These are phyloP conservation scores for Hortiboletus flavorubellus DNA, from an alignment of 768 basidiomycete species.

Conservation along the genomic window DNA sequence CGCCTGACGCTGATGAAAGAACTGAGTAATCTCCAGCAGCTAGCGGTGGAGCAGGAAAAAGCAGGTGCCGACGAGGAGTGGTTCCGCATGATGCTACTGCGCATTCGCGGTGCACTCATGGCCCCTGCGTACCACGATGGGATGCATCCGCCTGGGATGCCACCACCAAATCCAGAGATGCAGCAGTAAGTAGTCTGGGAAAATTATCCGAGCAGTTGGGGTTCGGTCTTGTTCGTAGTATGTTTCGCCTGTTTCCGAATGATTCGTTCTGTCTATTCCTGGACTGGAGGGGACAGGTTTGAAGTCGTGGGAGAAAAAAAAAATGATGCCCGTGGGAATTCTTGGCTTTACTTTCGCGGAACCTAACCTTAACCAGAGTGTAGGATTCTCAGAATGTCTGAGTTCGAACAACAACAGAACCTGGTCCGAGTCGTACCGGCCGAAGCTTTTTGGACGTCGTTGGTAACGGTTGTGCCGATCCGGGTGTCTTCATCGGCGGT, in stretches of 20 bases:
- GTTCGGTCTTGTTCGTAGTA: neutral
- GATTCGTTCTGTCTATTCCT: neutral
- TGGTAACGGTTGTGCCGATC: no score
- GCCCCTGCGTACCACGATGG: conserved; percentile 39
- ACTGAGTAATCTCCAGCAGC: conserved; percentile 65
- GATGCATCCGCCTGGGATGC: conserved; percentile 37
- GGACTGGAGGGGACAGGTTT: no score
- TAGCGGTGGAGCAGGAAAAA: conserved; percentile 82
- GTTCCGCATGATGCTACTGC: conserved; percentile 82
- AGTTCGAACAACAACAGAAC: no score
- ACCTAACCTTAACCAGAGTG: no score
- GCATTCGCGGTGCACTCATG: conserved; percentile 73
- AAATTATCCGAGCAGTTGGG: neutral
- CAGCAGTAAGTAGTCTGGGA: conserved; percentile 18
- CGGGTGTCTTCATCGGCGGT: no score
- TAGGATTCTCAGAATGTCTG: no score
- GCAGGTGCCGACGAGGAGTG: conserved; percentile 77
- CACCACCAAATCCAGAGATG: conserved; percentile 34
- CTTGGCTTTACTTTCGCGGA: no score
- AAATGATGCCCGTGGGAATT: no score
- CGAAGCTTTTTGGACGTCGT: no score
- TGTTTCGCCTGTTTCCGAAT: conserved; percentile 3
- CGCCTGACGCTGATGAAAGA: conserved; percentile 78
- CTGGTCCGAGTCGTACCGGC: no score
- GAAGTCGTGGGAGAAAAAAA: no score